Conservation (phyloP, 2,329 filamentous ascomycete species). For the Aspergillus brunneoviolaceus region DNA sequence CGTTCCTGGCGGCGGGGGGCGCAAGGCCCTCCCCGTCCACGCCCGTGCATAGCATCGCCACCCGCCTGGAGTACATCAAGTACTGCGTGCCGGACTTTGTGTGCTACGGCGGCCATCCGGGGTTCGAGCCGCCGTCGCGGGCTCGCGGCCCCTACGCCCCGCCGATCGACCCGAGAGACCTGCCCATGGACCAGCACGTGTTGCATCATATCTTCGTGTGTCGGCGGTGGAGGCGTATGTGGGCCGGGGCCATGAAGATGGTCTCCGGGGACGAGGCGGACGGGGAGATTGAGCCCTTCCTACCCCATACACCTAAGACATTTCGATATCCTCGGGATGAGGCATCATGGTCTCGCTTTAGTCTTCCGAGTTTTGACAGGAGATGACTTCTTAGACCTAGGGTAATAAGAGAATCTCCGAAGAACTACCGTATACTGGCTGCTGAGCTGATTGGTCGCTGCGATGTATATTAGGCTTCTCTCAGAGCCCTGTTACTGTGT, state of each 20-base stretch:
- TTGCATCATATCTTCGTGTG: constrained; percentile 25
- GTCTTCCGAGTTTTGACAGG: too few species aligned
- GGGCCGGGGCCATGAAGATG: constrained; percentile 19
- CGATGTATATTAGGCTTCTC: too few species aligned
- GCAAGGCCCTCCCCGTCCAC: neutral
- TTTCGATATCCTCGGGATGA: too few species aligned
- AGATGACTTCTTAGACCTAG: too few species aligned
- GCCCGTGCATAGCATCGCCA: constrained; percentile 17
- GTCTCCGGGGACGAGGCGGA: neutral
- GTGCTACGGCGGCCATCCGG: neutral
- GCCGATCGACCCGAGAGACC: constrained; percentile 3
- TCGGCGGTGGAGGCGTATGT: constrained; percentile 27
- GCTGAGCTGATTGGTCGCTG: too few species aligned
- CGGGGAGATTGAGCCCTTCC: neutral
- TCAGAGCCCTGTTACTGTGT: too few species aligned
- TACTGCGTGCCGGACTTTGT: constrained; percentile 29
- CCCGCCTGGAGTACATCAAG: constrained; percentile 31
- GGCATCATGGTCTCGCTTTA: too few species aligned
- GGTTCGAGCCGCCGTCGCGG: neutral
- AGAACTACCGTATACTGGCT: too few species aligned
- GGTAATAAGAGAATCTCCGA: too few species aligned
- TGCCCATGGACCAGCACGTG: constrained; percentile 8
- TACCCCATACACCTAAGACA: too few species aligned
- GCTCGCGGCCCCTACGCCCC: neutral
- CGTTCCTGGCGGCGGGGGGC: constrained; percentile 17